Evolutionary conservation across 139 green algal species (phyloP).

Genomic region (Chlamydomonas sphaeroides): DNA sequence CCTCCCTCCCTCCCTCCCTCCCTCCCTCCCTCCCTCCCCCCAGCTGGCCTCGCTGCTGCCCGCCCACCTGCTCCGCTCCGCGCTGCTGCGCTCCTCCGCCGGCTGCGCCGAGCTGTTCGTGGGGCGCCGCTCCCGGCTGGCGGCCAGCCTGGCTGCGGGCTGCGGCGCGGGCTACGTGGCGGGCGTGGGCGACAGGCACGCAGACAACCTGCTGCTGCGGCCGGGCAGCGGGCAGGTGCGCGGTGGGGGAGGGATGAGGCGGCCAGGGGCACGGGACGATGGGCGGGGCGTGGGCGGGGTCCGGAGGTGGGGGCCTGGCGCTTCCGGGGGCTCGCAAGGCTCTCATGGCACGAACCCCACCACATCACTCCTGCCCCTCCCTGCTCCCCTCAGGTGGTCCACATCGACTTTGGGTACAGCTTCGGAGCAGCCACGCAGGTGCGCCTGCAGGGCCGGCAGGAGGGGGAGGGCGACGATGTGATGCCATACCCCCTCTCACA

Average conservation of each 20-base stretch:
- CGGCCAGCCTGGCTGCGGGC: slow-evolving; percentile 56
- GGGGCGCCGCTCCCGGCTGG: slow-evolving; percentile 50
- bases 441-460: not conserved
- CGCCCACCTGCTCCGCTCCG: slow-evolving; percentile 59
- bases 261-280: too few species aligned
- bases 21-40: not conserved
- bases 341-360: too few species aligned
- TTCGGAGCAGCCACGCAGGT: slow-evolving; percentile 75
- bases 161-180: slow-evolving; percentile 63
- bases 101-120: slow-evolving; percentile 64
- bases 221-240: slow-evolving; percentile 42
- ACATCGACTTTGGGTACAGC: slow-evolving; percentile 87
- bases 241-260: too few species aligned
- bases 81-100: slow-evolving; percentile 46
- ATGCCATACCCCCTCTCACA: too few species aligned
- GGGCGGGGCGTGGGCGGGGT: too few species aligned
- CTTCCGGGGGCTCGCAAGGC: too few species aligned
- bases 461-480: too few species aligned
- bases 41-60: slow-evolving; percentile 35
- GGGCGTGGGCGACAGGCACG: slow-evolving; percentile 80
- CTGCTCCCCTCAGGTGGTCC: too few species aligned
- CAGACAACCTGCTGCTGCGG: slow-evolving; percentile 78
- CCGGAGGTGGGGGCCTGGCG: too few species aligned
- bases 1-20: not conserved
- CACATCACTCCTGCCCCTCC: too few species aligned